Base-by-base conservation (phyloP, 2,329 filamentous ascomycete genomes). In the Pestalotiopsis sp. region DNA sequence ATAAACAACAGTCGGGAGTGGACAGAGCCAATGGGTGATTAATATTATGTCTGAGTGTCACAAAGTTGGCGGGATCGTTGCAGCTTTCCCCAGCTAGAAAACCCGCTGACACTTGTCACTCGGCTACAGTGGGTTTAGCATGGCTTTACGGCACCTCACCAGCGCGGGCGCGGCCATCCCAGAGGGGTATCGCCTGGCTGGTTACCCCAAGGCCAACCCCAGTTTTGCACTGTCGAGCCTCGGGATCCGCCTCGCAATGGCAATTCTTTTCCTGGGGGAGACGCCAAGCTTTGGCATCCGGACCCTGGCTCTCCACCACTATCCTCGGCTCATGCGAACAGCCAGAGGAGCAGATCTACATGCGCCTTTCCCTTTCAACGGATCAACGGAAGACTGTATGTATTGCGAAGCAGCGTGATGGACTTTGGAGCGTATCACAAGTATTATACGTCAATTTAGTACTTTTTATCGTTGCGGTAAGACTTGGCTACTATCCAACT, bases 201-300 rank as follows among this genome's bases (percentile, higher is more conserved):
- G 17, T 49, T 60, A 61, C 65, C 39, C 65, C 58, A 61, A 61
- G 27, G 45, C 36, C 36, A 27, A 3, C 64, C 49, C 64, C 38
- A 55, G 25, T 36, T 25, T 45, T 38, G 31, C 31, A 36, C 31
- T 36, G 39, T 59, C 27, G 23, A 67, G 65, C 65, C 65, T 67
- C 65, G 65, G 65, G 65, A 67, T 52, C 65, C 39, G 57, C 65
- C 57, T 31, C 23, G 12, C 13, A 65, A 20, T 25, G 63, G 63
- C 20, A 20, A 38, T 58, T 58, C 49, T 65, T 65, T 64, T 58
- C 39, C 49, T 58, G 64, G 64, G 64, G 64, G 45, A 52, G 45
- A 52, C 14, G 45, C 45, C 45, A 52, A 52, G 45, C 14, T n/a
- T 52, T n/a, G 9, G 4, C 9, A 36, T 52, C 41, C 45, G 23